Conservation (phyloP, 2,329 filamentous ascomycete genomes). For the Cercospora nicotianae region DNA sequence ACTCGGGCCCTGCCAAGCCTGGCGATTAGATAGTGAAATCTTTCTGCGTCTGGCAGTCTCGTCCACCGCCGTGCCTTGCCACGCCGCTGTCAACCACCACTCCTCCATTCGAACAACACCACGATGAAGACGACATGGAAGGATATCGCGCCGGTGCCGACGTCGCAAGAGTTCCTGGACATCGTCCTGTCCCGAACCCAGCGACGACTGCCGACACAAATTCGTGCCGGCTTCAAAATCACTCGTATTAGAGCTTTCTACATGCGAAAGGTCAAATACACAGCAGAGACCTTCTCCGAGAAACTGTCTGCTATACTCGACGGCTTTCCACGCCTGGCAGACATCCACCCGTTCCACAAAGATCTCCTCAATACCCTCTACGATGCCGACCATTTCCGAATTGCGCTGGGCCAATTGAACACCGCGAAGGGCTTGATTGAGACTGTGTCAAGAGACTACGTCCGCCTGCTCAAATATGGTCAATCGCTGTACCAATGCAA, state of each 20-base stretch:
- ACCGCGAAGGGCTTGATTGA: slow-evolving; percentile 96
- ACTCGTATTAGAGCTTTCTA: slow-evolving; percentile 93
- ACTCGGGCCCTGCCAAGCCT: background rate
- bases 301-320: slow-evolving; percentile 89
- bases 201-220: slow-evolving; percentile 89
- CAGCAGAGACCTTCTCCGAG: slow-evolving; percentile 92
- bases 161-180: slow-evolving; percentile 92
- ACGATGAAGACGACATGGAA: slow-evolving; percentile 62
- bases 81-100: slow-evolving; percentile 4
- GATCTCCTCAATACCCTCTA: slow-evolving; percentile 96
- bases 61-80: slow-evolving; percentile 8
- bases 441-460: slow-evolving; percentile 93
- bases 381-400: slow-evolving; percentile 96
- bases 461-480: slow-evolving; percentile 92
- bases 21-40: slow-evolving; percentile 7
- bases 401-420: slow-evolving; percentile 91
- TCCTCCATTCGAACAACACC: slow-evolving; percentile 17
- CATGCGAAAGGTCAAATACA: slow-evolving; percentile 97
- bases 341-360: slow-evolving; percentile 93
- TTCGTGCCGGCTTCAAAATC: slow-evolving; percentile 94
- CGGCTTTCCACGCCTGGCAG: slow-evolving; percentile 86
- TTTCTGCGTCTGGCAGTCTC: slow-evolving; percentile 6
- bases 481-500: slow-evolving; percentile 98
- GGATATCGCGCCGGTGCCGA: slow-evolving; percentile 60
- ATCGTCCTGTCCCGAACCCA: slow-evolving; percentile 94